Evolutionary conservation across 2,329 filamentous ascomycete genomes (phyloP), one percentile per base, ranked within the genome.

Genomic region (Verticillium longisporum): DNA sequence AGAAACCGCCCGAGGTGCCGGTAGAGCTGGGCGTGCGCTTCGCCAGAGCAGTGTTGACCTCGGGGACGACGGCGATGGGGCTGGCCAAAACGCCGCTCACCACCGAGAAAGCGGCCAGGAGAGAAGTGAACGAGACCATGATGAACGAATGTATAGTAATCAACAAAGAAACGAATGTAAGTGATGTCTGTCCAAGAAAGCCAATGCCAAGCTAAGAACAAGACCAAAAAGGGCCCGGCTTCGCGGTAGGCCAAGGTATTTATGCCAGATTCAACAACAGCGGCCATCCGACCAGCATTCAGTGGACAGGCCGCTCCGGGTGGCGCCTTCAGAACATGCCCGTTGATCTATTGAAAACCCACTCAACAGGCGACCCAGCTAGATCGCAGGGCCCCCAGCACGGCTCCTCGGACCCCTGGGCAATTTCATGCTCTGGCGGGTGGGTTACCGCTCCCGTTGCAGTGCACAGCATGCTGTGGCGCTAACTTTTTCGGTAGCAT

Each of bases 1-100:
- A 80, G 67, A 74, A 80, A 60, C 77, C 77, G 65, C 74, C 73
- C 67, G 70, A 70, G 7, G 57, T 66, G 60, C 70, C 70, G 33
- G 67, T 71, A 60, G 68, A 63, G 56, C 64, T 78, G 50, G 79
- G 73, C 1, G 67, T 70, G 36, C 56, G 56, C 56, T 57, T 57
- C 18, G 56, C 56, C 34, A 57, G 56, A 11, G 56, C n/a, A 4
- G 56, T 38, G 21, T 6, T 31, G 56, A 26, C 36, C 26, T 65
- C 65, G 45, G 37, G 60, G 45, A 18, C 32, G 6, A 55, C 38
- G 4, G 32, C 56, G 14, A 55, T 31, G 38, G 60, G 60, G 33
- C 36, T 41, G 18, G 56, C 41, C 32, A 58, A 14, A 14, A 36
- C 45, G 37, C 41, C 34, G 36, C 26, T 37, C 26, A 55, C 60